These are phyloP conservation scores for Nectriaceae sp. DNA, from an alignment of 2,329 filamentous ascomycete species.

Conservation along the genomic window DNA sequence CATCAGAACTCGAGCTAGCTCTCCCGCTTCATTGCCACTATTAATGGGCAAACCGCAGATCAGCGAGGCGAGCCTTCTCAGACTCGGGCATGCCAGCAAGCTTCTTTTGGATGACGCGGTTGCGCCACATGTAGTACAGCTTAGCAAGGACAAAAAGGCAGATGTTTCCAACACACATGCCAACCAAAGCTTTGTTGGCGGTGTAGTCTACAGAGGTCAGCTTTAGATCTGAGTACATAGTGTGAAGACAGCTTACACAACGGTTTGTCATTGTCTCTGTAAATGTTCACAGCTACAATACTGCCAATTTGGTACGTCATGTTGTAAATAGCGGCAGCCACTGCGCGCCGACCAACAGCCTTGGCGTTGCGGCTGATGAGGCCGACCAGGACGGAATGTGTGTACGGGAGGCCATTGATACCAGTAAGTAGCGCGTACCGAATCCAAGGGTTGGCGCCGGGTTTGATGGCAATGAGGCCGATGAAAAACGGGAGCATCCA, in stretches of 20 bases:
- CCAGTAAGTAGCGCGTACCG: constrained; percentile 33
- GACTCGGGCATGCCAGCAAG: neutral
- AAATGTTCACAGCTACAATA: constrained; percentile 44
- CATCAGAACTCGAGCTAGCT: no score
- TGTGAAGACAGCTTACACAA: constrained; percentile 21
- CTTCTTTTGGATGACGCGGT: constrained; percentile 14
- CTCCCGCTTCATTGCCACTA: no score
- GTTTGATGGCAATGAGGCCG: constrained; percentile 31
- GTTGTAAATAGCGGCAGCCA: constrained; percentile 66
- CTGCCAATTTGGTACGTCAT: constrained; percentile 49
- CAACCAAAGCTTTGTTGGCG: constrained; percentile 58
- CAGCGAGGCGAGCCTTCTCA: neutral
- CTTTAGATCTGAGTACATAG: constrained; percentile 6
- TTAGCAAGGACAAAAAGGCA: constrained; percentile 32
- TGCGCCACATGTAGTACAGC: constrained; percentile 37
- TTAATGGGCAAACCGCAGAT: constrained; percentile 2
- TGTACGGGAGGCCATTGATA: constrained; percentile 34
- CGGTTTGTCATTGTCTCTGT: constrained; percentile 29
- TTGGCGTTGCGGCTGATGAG: constrained; percentile 60
- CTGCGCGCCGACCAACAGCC: constrained; percentile 60
- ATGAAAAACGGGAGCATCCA: constrained; percentile 15
- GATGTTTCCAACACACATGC: constrained; percentile 40
- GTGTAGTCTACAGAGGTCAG: constrained; percentile 15
- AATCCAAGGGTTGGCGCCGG: constrained; percentile 29
- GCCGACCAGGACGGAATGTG: constrained; percentile 44